phyloP scores from a whole-genome alignment of 352 stramenopile species.

The Globisporangium spiculum region DNA sequence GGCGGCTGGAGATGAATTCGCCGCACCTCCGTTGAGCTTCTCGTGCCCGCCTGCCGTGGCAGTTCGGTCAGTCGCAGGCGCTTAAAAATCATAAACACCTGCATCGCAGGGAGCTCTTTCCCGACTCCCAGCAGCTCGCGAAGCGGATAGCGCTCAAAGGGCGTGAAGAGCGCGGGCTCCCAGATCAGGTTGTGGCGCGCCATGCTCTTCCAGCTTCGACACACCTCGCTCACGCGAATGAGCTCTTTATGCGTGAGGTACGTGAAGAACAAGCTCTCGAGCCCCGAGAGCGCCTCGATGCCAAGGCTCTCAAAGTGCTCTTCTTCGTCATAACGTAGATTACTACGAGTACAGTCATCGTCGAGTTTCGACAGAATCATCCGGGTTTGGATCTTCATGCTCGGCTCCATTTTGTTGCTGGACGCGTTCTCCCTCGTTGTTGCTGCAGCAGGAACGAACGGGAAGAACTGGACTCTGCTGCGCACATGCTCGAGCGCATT shows the following conservation, averaged over 20 bases:
- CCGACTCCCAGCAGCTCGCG: slow-evolving; percentile 47
- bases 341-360: slow-evolving; percentile 1
- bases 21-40: neutral
- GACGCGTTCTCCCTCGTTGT: neutral
- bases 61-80: slow-evolving; percentile 37
- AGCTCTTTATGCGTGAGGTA: slow-evolving; percentile 54
- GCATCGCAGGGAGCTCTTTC: slow-evolving; percentile 49
- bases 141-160: slow-evolving; percentile 61
- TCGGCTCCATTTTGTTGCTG: neutral
- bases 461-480: slow-evolving; percentile 41
- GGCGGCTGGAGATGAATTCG: neutral
- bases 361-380: slow-evolving; percentile 53
- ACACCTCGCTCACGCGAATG: slow-evolving; percentile 45
- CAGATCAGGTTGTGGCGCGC: slow-evolving; percentile 59
- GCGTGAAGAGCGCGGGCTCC: slow-evolving; percentile 62
- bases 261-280: slow-evolving; percentile 61
- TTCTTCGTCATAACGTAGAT: neutral
- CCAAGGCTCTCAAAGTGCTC: slow-evolving; percentile 17
- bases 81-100: slow-evolving; percentile 74
- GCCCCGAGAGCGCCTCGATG: slow-evolving; percentile 47
- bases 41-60: slow-evolving; percentile 9
- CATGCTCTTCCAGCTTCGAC: slow-evolving; percentile 49
- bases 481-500: slow-evolving; percentile 51
- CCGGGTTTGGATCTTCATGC: slow-evolving; percentile 55
- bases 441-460: slow-evolving; percentile 1